Conservation (phyloP, 441 rosid genomes). For the Flueggea neowawraea region DNA sequence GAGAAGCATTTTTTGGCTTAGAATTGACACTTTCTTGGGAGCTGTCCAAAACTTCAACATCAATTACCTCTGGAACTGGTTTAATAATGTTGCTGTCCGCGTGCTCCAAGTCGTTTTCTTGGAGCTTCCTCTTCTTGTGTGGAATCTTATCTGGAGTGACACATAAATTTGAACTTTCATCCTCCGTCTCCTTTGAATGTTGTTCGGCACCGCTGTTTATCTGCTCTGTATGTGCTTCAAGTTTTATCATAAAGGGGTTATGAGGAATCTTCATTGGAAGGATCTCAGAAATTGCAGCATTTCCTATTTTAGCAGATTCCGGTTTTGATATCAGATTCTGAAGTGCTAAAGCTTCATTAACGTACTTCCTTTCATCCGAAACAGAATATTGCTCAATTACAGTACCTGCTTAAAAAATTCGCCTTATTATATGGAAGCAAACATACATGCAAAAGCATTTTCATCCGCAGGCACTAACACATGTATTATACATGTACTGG, state of each 20-base stretch:
- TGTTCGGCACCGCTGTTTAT: slow-evolving; percentile 21
- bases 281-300: slow-evolving; percentile 7
- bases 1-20: slow-evolving; percentile 23
- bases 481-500: slow-evolving; percentile 8
- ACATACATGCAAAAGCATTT: neutral
- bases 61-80: slow-evolving; percentile 35
- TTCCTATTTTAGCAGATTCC: slow-evolving; percentile 11
- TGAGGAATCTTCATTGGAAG: slow-evolving; percentile 33
- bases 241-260: slow-evolving; percentile 63
- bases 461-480: neutral
- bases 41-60: slow-evolving; percentile 20
- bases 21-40: slow-evolving; percentile 47
- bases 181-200: slow-evolving; percentile 21
- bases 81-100: slow-evolving; percentile 16
- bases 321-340: slow-evolving; percentile 39
- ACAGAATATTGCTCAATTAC: slow-evolving; percentile 24
- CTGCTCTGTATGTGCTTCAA: slow-evolving; percentile 19
- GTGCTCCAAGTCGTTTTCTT: slow-evolving; percentile 14
- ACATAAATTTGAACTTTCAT: slow-evolving; percentile 20
- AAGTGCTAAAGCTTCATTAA: slow-evolving; percentile 42
- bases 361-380: slow-evolving; percentile 28
- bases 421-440: neutral
- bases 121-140: slow-evolving; percentile 16
- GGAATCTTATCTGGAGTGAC: slow-evolving; percentile 21
- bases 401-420: slow-evolving; percentile 19